Conservation (phyloP, 2,329 filamentous ascomycete species). For the Hypoxylon sp. region DNA sequence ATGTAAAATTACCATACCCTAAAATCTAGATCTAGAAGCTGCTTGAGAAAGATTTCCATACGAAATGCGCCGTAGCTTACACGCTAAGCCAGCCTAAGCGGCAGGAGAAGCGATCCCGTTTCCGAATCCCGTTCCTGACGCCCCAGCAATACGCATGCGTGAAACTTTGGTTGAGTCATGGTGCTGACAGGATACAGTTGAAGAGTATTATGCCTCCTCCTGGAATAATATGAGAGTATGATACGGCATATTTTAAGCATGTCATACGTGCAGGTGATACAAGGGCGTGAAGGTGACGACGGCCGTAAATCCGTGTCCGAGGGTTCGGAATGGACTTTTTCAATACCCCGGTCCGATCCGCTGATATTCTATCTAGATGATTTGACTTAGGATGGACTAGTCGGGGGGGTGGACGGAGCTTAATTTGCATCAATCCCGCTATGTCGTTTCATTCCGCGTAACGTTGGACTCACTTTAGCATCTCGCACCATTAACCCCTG, state of each 20-base stretch:
- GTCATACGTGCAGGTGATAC: not conserved
- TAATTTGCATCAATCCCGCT: not conserved
- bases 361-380: not conserved
- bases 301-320: not conserved
- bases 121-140: conserved; percentile 22
- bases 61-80: not conserved
- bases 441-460: not conserved
- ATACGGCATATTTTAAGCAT: not conserved
- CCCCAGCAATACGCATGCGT: not conserved
- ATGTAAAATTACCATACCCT: not conserved
- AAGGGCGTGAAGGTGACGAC: not conserved
- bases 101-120: conserved; percentile 9
- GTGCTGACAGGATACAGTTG: not conserved
- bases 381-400: not conserved
- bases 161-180: not conserved
- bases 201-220: not conserved
- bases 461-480: not conserved
- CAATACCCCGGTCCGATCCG: not conserved
- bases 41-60: not conserved
- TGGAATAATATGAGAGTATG: not conserved
- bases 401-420: not conserved
- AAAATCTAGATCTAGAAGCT: conserved; percentile 1
- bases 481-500: not conserved
- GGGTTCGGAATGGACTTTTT: not conserved
- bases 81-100: not conserved